Base-by-base conservation (phyloP, 2,329 filamentous ascomycete species). In the Aspergillus sergii region DNA sequence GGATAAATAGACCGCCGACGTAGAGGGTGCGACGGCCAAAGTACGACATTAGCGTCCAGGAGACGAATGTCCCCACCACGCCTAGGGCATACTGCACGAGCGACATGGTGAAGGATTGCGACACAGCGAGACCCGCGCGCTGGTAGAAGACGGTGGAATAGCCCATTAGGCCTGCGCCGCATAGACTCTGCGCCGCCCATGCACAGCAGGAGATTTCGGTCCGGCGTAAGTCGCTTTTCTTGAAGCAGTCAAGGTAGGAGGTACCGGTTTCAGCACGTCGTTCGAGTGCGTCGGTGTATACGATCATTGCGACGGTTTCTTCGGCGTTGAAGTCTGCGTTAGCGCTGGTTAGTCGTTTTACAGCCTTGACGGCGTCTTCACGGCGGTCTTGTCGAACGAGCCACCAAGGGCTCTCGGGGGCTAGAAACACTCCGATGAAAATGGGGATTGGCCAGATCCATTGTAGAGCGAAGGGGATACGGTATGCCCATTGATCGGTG, bases 81-180 rank as follows among this genome's bases (percentile, higher is more conserved):
- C 81, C 83, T 72, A 91, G 88, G 46, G 82, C 87, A 67, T 89
- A 89, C 73, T 89, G 84, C 41, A 86, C 88, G 10, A 79, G 63
- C 1, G 76, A 73, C 36, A 82, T 66, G 16, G 71, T 73, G 62
- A 81, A 81, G 0, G 79, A 71, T 50, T 76, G 66, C 4, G 62
- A 58, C 9, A 67, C 57, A 30, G 55, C 48, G 23, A 82, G 68
- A 1, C 80, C 79, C 16, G 80, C 79, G 50, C 73, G 74, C 51
- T 73, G 65, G 60, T 73, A 78, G 63, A 80, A 81, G 8, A 71
- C 66, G 5, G 76, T 73, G 1, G 73, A 72, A 57, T 75, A 77
- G 28, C 72, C 74, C 64, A 75, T 74, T 26, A 80, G 66, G 11
- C 68, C 66, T 0, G 68, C 66, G 1, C 75, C 73, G 51, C 71